Evolutionary conservation across 225 moss, liverwort and hornwort genomes (phyloP), one percentile per base, ranked within the genome.

Genomic region (Sphagnum contortum): DNA sequence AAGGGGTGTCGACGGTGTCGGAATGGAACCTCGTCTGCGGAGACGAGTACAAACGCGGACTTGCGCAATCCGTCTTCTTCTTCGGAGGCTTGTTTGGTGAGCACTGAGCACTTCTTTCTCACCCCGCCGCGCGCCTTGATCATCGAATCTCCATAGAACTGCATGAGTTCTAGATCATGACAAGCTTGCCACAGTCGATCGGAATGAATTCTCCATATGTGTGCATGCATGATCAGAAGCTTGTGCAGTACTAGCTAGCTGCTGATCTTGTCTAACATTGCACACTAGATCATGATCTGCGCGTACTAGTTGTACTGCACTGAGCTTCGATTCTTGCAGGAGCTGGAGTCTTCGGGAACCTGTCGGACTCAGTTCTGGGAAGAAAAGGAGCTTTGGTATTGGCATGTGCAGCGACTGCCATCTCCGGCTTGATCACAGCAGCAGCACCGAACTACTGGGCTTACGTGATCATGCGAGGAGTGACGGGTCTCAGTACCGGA

Each of bases 21-120:
- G 68, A 83, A 48, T 83, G 79, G 76, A 67, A 69, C 55, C 83
- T 83, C 49, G 69, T 76, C 4, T 83, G 83, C 52, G 83, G 74
- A 10, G 73, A 79, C 48, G 64, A 74, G 49, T 79, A 79, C 66
- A 83, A 83, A 69, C 65, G 47, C 8, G 79, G 73, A 12, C 73
- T 83, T 13, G 79, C 67, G 2, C 73, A 75, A 53, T 68, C 76
- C 4, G 12, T 72, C 8, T 79, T 83, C 74, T 83, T 83, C 69
- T 55, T 74, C 45, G 79, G 83, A 57, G 57, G 54, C 55, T 57
- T 79, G 50, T 12, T 72, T 12, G 79, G 79, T 79, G 60, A 59
- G 70, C 48, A 64, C 10, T 5, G 44, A 10, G 49, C 6, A 49
- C 12, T 12, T 49, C 44, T 9, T 5, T 65, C 49, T n/a, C 64